Evolutionary conservation across 176 grass and related monocot species (phyloP), one percentile per base, ranked within the genome.

Genomic region (Aegilops sharonensis): DNA sequence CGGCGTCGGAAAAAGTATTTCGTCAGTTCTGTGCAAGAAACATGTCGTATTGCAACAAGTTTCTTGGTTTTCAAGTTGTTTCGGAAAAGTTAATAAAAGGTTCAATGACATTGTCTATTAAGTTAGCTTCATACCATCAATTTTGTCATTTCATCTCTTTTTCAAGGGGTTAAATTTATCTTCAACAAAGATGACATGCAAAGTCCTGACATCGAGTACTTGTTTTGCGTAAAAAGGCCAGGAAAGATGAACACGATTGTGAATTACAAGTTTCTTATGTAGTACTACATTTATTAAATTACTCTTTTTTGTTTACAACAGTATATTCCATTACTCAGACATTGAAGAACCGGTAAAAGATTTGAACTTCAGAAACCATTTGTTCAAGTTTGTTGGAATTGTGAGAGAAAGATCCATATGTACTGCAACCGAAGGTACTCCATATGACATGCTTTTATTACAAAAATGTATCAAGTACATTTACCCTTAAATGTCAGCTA

Each of bases 31-130:
- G 27, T 27, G 27, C 27, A 27, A 27, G 27, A 27, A 27, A 27
- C 27, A 27, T 27, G 27, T 27, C 27, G 27, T 27, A 92, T 92
- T 97, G 94, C 78, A 54, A 85, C 70, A 94, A 85, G 15, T 72
- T 92, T 83, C 90, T 94, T 89, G 92, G 95, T 91, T 91, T 97
- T 72, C 86, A 84, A 87, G 75, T 86, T 78, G 78, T 94, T 74
- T 84, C 86, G 37, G 88, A 85, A 78, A 94, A 89, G 95, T 92
- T 94, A 94, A 82, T 79, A 18, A 30, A 59, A 78, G 45, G 6
- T 32, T 85, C 30, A 4, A 36, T 57, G 31, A 11, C 66, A 14
- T n/a, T 39, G 18, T 69, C 66, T 40, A 65, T 72, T 78, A n/a
- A 81, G 81, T 59, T 48, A 57, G 21, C 17, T 65, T 62, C 23